Percentiles rank a stretch among this genome's conserved stretches.
Conservation (phyloP, 140 eudicot genomes). For the Oenanthe javanica region DNA sequence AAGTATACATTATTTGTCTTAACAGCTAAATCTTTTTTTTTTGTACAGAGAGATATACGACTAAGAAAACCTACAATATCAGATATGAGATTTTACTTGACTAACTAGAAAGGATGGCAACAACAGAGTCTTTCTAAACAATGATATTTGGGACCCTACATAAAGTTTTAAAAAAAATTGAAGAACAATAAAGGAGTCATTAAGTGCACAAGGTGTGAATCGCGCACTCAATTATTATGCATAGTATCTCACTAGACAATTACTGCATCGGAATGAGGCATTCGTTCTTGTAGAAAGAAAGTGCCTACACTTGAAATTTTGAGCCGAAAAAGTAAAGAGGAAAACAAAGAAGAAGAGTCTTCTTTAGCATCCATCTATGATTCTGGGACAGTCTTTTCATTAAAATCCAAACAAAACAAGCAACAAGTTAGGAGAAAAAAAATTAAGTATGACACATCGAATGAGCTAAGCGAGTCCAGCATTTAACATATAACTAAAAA, state of each 20-base stretch:
- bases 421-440: not conserved
- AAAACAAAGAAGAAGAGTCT: not conserved
- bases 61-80: not conserved
- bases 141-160: not conserved
- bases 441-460: not conserved
- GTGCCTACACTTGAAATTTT: not conserved
- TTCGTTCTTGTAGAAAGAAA: not conserved
- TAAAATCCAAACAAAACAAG: not conserved
- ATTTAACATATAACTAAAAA: not conserved
- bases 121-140: not conserved
- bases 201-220: not conserved
- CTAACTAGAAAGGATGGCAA: not conserved
- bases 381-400: not conserved
- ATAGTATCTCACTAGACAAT: not conserved
- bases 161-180: not conserved
- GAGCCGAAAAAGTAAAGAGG: not conserved
- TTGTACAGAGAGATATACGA: not conserved
- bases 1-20: not conserved
- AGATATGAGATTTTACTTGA: not conserved
- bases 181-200: not conserved
- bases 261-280: not conserved
- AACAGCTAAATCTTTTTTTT: not conserved
- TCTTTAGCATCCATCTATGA: not conserved
- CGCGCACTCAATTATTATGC: not conserved
- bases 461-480: constrained; percentile 1